Conservation (phyloP, 345 rosid species). For the Eutrema japonicum region DNA sequence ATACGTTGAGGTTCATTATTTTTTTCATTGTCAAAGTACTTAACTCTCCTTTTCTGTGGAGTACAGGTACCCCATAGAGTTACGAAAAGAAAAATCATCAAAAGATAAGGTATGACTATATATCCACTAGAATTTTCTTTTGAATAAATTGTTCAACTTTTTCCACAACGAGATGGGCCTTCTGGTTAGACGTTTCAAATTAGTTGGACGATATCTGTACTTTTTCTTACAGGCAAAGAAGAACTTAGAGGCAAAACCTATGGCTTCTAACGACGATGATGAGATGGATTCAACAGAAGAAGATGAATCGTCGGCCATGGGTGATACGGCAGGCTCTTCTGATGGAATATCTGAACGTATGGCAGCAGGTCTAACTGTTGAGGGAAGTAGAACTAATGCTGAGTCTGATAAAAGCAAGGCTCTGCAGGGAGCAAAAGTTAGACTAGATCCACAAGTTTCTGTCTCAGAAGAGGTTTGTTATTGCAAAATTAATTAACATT, state of each 20-base stretch:
- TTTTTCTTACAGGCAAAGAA: constrained; percentile 62
- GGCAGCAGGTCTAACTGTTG: constrained; percentile 47
- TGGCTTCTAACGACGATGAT: constrained; percentile 44
- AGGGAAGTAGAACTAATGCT: constrained; percentile 43
- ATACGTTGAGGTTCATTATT: not conserved
- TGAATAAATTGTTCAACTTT: constrained; percentile 11
- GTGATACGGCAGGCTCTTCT: constrained; percentile 51
- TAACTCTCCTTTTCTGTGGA: constrained; percentile 27
- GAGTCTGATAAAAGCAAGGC: constrained; percentile 51
- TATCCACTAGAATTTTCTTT: constrained; percentile 1
- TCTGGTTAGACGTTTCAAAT: constrained; percentile 11
- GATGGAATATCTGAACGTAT: constrained; percentile 60
- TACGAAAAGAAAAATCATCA: constrained; percentile 86
- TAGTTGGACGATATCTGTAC: constrained; percentile 10
- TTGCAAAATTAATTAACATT: not conserved
- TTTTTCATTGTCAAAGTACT: not conserved
- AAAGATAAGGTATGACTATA: constrained; percentile 73
- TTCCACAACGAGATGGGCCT: not conserved
- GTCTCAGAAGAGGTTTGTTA: constrained; percentile 72
- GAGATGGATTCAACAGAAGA: constrained; percentile 49
- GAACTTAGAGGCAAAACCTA: constrained; percentile 52
- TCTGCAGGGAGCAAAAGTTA: constrained; percentile 46
- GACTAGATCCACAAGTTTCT: constrained; percentile 55
- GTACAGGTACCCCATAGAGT: constrained; percentile 89
- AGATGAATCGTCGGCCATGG: constrained; percentile 41